phyloP scores from a whole-genome alignment of 179 eudicot species.

The Pouteria campechiana region DNA sequence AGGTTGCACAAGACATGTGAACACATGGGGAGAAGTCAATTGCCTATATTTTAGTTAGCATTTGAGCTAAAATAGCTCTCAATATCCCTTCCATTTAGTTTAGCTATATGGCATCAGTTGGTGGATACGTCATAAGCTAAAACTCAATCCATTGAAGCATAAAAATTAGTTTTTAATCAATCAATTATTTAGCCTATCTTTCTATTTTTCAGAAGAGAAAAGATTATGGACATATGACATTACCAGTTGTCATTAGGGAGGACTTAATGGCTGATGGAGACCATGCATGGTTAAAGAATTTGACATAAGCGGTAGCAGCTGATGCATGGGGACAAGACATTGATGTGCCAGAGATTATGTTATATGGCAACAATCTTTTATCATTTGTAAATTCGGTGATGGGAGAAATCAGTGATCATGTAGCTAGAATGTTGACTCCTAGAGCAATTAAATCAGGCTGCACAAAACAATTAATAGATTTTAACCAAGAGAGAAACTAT shows the following conservation, averaged over 20 bases:
- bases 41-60: background rate
- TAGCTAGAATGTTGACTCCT: slow-evolving; percentile 36
- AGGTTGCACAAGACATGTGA: slow-evolving; percentile 6
- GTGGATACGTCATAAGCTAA: too few relatives aligned
- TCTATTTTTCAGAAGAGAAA: too few relatives aligned
- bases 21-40: background rate
- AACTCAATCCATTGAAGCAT: too few relatives aligned
- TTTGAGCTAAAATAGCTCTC: background rate
- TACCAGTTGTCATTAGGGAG: slow-evolving; percentile 46
- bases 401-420: slow-evolving; percentile 21
- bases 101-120: too few relatives aligned
- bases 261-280: slow-evolving; percentile 39
- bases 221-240: too few relatives aligned
- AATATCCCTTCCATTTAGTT: too few relatives aligned
- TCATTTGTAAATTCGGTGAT: slow-evolving; percentile 15
- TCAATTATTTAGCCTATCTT: too few relatives aligned
- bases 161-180: too few relatives aligned
- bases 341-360: slow-evolving; percentile 36
- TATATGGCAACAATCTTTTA: slow-evolving; percentile 19
- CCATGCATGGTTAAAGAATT: slow-evolving; percentile 23
- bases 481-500: too few relatives aligned
- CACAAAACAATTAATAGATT: background rate
- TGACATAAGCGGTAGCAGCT: slow-evolving; percentile 32
- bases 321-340: slow-evolving; percentile 46
- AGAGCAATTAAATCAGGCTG: slow-evolving; percentile 40